Base-by-base conservation (phyloP, 495 filamentous ascomycete species). In the Xylaria palmicola region DNA sequence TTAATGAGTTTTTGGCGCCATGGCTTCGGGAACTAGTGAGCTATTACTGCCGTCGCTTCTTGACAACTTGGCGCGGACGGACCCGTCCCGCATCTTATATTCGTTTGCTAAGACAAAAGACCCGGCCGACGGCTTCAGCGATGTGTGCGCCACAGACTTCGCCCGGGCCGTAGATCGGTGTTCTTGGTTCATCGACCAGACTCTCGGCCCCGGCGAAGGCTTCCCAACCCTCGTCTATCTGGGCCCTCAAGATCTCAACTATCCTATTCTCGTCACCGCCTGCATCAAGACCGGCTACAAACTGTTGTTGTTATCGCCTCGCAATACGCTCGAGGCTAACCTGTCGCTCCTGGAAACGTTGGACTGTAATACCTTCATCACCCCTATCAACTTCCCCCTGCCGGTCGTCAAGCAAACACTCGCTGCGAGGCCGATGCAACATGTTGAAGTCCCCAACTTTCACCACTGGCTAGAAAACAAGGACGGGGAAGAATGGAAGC, bases 281-380 rank as follows among this genome's bases (percentile, higher is more conserved):
- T 49, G 56, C 20, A 55, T 64, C 56, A 69, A 69, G 22, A 45
- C 57, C 4, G 59, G 69, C 12, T 72, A 71, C 43, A 71, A 71
- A 41, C 39, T 54, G 2, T 22, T 61, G 0, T 30, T 61, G 12
- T 6, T 72, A 39, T 79, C 75, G 5, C 66, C 72, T 7, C 71
- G 76, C 40, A 79, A 79, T 56, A 73, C 72, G 2, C 50, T 68
- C 13, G 73, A 77, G 59, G 75, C 64, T 13, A 68, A 79, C 43
- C 27, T 76, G 8, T 68, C 64, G 49, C 63, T 78, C 4, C 70
- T 80, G 26, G 67, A 75, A 50, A 41, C 48, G 40, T 68, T 67
- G 0, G 43, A 75, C 32, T 78, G 75, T 62, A 30, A 68, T 56
- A 60, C 68, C 63, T 52, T 53, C 51, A 3, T 50, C 39, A 60